Conservation (phyloP, 2,329 filamentous ascomycete genomes). For the Colletotrichum plurivorum region DNA sequence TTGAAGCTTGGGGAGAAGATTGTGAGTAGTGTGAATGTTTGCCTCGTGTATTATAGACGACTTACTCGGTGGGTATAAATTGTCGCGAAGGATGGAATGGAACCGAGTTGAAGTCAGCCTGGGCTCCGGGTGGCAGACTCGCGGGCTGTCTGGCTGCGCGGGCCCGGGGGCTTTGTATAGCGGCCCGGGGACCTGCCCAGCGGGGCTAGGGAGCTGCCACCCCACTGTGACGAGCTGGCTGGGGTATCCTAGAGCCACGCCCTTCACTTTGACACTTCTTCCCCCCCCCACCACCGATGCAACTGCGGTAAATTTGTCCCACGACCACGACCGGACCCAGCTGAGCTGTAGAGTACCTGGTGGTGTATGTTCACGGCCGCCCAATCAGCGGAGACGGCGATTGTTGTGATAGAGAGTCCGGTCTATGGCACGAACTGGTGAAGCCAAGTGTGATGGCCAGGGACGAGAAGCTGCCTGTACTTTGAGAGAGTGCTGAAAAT, state of each 20-base stretch:
- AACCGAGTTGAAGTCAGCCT: constrained; percentile 16
- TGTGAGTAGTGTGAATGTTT: not conserved
- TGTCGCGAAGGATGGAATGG: too few relatives aligned
- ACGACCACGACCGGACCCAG: not conserved
- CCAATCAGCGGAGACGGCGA: not conserved
- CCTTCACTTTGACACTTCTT: constrained; percentile 11
- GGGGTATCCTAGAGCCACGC: constrained; percentile 27
- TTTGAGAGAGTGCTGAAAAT: too few relatives aligned
- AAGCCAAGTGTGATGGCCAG: too few relatives aligned
- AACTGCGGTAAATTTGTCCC: constrained; percentile 25
- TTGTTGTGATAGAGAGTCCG: too few relatives aligned
- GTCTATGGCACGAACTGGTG: too few relatives aligned
- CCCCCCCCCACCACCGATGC: constrained; percentile 19
- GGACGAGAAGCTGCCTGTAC: too few relatives aligned
- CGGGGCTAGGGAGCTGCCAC: constrained; percentile 11
- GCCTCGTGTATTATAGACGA: not conserved
- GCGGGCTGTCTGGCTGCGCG: constrained; percentile 13
- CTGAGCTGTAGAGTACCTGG: too few relatives aligned
- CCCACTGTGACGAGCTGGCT: constrained; percentile 20
- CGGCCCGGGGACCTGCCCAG: constrained; percentile 10
- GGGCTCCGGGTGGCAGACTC: constrained; percentile 17
- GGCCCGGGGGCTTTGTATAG: constrained; percentile 12
- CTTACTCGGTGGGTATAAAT: not conserved
- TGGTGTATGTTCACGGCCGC: too few relatives aligned
- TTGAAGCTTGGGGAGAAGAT: not conserved